phyloP scores from a whole-genome alignment of 2,329 filamentous ascomycete species.

The Aspergillus clavatus region DNA sequence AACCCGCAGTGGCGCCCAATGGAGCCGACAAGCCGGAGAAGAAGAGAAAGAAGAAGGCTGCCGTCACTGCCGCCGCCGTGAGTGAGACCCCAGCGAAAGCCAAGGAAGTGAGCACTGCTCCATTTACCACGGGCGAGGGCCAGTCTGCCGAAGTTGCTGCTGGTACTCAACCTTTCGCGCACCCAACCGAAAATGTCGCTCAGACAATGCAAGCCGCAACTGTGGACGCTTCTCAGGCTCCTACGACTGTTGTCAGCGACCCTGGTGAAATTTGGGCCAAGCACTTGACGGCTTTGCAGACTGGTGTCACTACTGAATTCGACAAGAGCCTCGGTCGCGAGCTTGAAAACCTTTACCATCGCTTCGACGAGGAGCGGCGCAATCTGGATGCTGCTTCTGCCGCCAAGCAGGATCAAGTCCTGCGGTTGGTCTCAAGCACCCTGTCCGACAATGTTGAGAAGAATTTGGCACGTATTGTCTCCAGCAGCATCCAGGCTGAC shows the following conservation, averaged over 20 bases:
- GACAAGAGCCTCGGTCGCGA: conserved; percentile 46
- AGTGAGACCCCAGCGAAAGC: conserved; percentile 47
- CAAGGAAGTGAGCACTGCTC: conserved; percentile 26
- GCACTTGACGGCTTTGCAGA: conserved; percentile 54
- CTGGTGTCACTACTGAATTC: conserved; percentile 46
- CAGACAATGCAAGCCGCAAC: conserved; percentile 7
- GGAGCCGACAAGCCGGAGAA: conserved; percentile 59
- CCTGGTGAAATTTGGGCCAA: conserved; percentile 58
- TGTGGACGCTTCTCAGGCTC: conserved; percentile 1
- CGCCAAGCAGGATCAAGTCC: conserved; percentile 64
- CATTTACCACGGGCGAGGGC: conserved; percentile 13
- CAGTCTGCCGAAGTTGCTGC: conserved; percentile 7
- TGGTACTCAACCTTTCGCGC: conserved; percentile 8
- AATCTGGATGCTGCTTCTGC: conserved; percentile 58
- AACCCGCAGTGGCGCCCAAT: conserved; percentile 18
- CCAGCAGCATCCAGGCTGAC: conserved; percentile 66
- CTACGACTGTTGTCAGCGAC: conserved; percentile 12
- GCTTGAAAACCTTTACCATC: conserved; percentile 53
- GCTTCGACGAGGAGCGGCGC: conserved; percentile 65
- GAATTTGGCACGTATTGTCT: conserved; percentile 71
- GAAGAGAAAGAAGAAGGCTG: conserved; percentile 62
- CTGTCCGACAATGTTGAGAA: conserved; percentile 68
- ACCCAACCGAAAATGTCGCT: conserved; percentile 9
- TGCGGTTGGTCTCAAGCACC: conserved; percentile 64
- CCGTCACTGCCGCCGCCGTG: conserved; percentile 20